Percentiles rank a stretch among this genome's conserved stretches.
Evolutionary conservation across 1,139 yeast species (phyloP).

Genomic region (Blastobotrys buckinghamii): DNA sequence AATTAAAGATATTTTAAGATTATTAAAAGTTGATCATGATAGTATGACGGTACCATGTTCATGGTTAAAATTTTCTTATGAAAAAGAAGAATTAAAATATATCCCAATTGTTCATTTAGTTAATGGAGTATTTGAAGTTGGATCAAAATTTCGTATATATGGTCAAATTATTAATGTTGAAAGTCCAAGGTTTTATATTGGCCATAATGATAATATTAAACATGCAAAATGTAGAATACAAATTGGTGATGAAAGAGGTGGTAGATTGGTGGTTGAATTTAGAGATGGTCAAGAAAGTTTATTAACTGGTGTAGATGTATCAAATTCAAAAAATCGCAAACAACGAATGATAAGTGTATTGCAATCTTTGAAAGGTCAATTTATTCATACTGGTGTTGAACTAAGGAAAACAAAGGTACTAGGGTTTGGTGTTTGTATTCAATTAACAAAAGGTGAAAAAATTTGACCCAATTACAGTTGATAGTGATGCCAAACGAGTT

Average conservation of each 20-base stretch:
- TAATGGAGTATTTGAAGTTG: conserved; percentile 7
- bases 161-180: conserved; percentile 5
- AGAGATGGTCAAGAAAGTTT: conserved; percentile 9
- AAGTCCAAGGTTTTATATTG: conserved; percentile 8
- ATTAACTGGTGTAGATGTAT: conserved; percentile 10
- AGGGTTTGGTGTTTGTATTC: conserved; percentile 1
- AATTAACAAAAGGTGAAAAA: too few relatives aligned
- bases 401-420: conserved; percentile 1
- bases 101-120: conserved; percentile 9
- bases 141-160: conserved; percentile 6
- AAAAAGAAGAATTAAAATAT: background rate
- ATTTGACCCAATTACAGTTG: too few relatives aligned
- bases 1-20: conserved; percentile 7
- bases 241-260: conserved; percentile 9
- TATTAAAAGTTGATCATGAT: conserved; percentile 5
- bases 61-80: conserved; percentile 2
- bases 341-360: conserved; percentile 1
- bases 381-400: conserved; percentile 7
- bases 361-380: conserved; percentile 4
- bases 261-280: conserved; percentile 4
- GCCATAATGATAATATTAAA: conserved; percentile 7
- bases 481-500: too few relatives aligned
- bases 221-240: conserved; percentile 11
- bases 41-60: conserved; percentile 5
- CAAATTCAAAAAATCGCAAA: conserved; percentile 5